Conservation (phyloP, 2,329 filamentous ascomycete species). For the Talaromyces sp. region DNA sequence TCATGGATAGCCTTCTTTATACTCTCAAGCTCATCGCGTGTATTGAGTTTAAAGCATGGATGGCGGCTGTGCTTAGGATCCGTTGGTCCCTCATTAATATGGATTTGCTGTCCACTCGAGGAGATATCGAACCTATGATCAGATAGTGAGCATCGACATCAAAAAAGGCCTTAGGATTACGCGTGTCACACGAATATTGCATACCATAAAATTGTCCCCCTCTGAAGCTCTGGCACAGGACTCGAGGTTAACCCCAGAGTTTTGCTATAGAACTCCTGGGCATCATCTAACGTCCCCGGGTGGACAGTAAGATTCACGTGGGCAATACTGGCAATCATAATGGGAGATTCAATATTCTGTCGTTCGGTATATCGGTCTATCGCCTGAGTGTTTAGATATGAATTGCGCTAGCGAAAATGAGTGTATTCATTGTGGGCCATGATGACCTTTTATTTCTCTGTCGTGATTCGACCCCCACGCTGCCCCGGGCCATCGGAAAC, state of each 20-base stretch:
- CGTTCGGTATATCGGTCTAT: background rate
- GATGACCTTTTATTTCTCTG: conserved; percentile 8
- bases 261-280: conserved; percentile 57
- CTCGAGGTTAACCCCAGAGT: conserved; percentile 59
- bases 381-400: background rate
- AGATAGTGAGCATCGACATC: background rate
- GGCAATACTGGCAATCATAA: conserved; percentile 57
- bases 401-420: background rate
- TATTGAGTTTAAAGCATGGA: conserved; percentile 61
- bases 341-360: conserved; percentile 3
- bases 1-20: conserved; percentile 56
- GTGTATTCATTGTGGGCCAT: background rate
- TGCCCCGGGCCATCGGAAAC: conserved; percentile 8
- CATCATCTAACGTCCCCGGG: conserved; percentile 53
- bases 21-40: conserved; percentile 50
- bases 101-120: conserved; percentile 57
- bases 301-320: conserved; percentile 65
- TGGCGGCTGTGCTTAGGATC: conserved; percentile 52
- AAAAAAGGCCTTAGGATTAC: background rate
- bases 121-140: conserved; percentile 57
- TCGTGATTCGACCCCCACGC: conserved; percentile 9
- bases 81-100: conserved; percentile 53
- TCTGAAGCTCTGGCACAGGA: conserved; percentile 57
- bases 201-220: conserved; percentile 58
- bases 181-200: too few species aligned